phyloP scores from a whole-genome alignment of 2,329 filamentous ascomycete species.

The Trichoderma guizhouense region DNA sequence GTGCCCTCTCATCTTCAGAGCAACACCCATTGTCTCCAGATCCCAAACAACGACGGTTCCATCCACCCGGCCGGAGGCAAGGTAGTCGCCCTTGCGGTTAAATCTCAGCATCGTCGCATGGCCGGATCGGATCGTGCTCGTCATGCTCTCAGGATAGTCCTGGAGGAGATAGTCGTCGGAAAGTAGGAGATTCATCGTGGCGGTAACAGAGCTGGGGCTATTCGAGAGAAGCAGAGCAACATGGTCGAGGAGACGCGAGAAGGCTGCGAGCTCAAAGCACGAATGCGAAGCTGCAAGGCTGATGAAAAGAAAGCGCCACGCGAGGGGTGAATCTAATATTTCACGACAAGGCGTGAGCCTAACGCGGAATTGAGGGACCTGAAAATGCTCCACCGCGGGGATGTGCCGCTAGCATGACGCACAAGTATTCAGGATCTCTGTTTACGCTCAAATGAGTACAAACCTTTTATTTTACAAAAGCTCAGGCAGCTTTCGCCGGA shows the following conservation, averaged over 20 bases:
- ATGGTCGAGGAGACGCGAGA: conserved; percentile 19
- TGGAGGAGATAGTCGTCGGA: conserved; percentile 63
- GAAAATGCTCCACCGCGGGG: conserved; percentile 20
- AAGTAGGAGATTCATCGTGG: conserved; percentile 55
- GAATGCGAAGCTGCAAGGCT: conserved; percentile 33
- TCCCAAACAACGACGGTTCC: conserved; percentile 96
- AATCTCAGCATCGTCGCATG: conserved; percentile 73
- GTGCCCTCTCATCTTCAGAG: conserved; percentile 89
- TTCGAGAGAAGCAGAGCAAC: conserved; percentile 19
- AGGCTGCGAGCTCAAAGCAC: conserved; percentile 19
- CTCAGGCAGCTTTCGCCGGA: background rate
- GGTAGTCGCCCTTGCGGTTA: conserved; percentile 89
- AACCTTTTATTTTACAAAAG: conserved; percentile 3
- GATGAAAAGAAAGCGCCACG: conserved; percentile 21
- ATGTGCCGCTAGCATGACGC: conserved; percentile 29
- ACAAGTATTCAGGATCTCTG: conserved; percentile 16
- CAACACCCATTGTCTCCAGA: conserved; percentile 94
- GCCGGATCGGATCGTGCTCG: conserved; percentile 74
- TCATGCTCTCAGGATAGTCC: conserved; percentile 89
- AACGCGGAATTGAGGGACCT: background rate
- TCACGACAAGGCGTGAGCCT: conserved; percentile 4
- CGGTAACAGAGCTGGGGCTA: conserved; percentile 14
- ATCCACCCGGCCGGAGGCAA: conserved; percentile 90
- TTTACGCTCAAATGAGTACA: conserved; percentile 6
- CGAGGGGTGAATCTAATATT: background rate